These are phyloP conservation scores for Coniferiporia weirii DNA, from an alignment of 1,284 basidiomycete genomes.

Conservation along the genomic window DNA sequence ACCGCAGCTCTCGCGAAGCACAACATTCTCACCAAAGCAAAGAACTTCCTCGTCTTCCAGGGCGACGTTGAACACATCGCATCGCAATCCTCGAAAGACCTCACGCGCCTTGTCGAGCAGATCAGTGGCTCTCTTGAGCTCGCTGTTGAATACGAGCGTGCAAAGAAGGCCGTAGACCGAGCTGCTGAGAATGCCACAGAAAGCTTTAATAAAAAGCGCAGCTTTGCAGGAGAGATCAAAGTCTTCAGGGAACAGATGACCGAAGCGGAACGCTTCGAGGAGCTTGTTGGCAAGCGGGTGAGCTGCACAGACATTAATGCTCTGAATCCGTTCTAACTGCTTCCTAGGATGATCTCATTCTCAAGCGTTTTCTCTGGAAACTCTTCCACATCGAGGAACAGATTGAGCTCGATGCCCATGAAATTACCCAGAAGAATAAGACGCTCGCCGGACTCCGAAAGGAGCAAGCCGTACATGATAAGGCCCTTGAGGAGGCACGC, in stretches of 20 bases:
- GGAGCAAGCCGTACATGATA: constrained; percentile 66
- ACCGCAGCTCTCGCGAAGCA: constrained; percentile 81
- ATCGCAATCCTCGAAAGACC: constrained; percentile 87
- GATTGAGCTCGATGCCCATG: constrained; percentile 64
- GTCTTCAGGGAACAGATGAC: constrained; percentile 97
- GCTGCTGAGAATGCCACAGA: constrained; percentile 92
- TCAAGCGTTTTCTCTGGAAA: constrained; percentile 84
- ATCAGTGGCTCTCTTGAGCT: constrained; percentile 93
- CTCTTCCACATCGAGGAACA: constrained; percentile 86
- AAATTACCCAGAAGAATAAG: constrained; percentile 70
- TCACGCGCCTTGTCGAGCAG: constrained; percentile 90
- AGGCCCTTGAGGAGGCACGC: constrained; percentile 68
- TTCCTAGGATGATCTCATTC: constrained; percentile 69
- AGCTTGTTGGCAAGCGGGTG: constrained; percentile 68
- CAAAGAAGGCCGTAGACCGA: constrained; percentile 81
- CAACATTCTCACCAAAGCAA: constrained; percentile 98
- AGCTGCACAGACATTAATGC: constrained; percentile 22
- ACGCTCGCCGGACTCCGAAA: constrained; percentile 61
- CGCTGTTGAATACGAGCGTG: constrained; percentile 83
- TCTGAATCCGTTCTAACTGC: neutral
- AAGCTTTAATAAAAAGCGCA: constrained; percentile 90
- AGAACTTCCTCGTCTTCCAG: constrained; percentile 99
- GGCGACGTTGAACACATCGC: constrained; percentile 99
- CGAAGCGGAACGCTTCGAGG: constrained; percentile 88
- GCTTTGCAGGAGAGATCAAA: constrained; percentile 93